phyloP scores from a whole-genome alignment of 148 eudicot species.

The Selenicereus undatus region DNA sequence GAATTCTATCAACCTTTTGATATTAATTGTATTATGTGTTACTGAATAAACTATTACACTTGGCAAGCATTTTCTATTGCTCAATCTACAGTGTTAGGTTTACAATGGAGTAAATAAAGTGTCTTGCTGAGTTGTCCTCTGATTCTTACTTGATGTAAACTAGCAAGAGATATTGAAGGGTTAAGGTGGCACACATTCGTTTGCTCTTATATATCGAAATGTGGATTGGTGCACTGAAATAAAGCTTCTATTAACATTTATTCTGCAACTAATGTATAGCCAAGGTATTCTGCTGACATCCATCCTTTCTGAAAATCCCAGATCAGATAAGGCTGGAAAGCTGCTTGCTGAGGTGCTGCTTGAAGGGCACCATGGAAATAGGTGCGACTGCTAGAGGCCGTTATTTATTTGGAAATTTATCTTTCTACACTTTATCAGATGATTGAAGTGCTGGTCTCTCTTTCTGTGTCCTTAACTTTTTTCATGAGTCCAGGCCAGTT shows the following conservation, averaged over 20 bases:
- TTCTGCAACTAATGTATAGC: background rate
- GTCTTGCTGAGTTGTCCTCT: too few species aligned
- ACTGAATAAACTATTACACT: too few species aligned
- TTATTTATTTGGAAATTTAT: background rate
- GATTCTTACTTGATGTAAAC: too few species aligned
- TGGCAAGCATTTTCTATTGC: too few species aligned
- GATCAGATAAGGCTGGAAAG: conserved; percentile 90
- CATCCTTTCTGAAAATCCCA: conserved; percentile 9
- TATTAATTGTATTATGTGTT: too few species aligned
- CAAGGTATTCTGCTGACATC: background rate
- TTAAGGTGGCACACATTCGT: too few species aligned
- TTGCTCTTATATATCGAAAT: too few species aligned
- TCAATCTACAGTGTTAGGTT: too few species aligned
- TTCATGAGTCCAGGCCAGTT: conserved; percentile 59
- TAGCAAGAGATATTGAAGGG: too few species aligned
- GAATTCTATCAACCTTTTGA: too few species aligned
- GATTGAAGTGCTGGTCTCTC: background rate
- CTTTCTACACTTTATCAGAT: background rate
- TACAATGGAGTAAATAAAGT: too few species aligned
- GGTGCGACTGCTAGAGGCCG: conserved; percentile 34
- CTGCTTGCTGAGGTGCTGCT: conserved; percentile 77
- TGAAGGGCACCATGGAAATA: conserved; percentile 80
- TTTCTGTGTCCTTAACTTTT: background rate
- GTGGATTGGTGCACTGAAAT: background rate
- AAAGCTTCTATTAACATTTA: background rate